A percentile compares a stretch with the other conserved stretches of the same genome.
Evolutionary conservation across 192 early-diverging fungal genomes (phyloP).

Genomic region (Chytriomyces sp.): DNA sequence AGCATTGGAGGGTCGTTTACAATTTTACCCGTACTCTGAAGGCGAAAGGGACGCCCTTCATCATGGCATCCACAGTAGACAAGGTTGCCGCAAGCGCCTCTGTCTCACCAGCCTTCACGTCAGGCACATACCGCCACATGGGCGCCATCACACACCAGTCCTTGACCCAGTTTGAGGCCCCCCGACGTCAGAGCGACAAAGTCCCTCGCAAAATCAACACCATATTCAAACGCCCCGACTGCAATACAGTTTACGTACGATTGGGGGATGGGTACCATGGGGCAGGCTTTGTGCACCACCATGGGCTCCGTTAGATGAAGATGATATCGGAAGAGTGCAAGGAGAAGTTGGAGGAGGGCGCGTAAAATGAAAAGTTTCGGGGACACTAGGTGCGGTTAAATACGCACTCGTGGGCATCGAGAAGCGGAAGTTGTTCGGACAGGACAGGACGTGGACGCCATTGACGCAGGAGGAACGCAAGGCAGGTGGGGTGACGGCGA

Average conservation of each 20-base stretch:
- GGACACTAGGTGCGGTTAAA: conserved; percentile 35
- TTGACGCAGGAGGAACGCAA: conserved; percentile 29
- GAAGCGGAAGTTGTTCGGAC: conserved; percentile 17
- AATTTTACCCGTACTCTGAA: conserved; percentile 7
- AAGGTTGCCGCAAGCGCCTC: background rate
- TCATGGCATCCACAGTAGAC: background rate
- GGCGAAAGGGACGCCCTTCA: conserved; percentile 3
- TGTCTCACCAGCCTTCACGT: conserved; percentile 32
- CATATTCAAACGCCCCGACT: conserved; percentile 39
- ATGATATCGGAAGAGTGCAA: background rate
- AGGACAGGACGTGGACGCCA: conserved; percentile 50
- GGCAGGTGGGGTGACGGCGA: conserved; percentile 32
- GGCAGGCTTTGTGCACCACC: conserved; percentile 23
- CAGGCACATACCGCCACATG: conserved; percentile 37
- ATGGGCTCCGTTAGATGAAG: conserved; percentile 2
- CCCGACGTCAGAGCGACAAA: conserved; percentile 47
- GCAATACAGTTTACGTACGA: conserved; percentile 53
- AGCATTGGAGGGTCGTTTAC: no score
- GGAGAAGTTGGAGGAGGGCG: background rate
- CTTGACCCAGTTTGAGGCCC: conserved; percentile 46
- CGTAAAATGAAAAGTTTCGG: background rate
- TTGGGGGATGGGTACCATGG: conserved; percentile 49
- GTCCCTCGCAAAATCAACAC: conserved; percentile 39
- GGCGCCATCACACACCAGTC: conserved; percentile 37
- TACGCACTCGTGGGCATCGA: conserved; percentile 46